Base-by-base conservation (phyloP, 208 protist species). In the Trypanosoma lewisi region DNA sequence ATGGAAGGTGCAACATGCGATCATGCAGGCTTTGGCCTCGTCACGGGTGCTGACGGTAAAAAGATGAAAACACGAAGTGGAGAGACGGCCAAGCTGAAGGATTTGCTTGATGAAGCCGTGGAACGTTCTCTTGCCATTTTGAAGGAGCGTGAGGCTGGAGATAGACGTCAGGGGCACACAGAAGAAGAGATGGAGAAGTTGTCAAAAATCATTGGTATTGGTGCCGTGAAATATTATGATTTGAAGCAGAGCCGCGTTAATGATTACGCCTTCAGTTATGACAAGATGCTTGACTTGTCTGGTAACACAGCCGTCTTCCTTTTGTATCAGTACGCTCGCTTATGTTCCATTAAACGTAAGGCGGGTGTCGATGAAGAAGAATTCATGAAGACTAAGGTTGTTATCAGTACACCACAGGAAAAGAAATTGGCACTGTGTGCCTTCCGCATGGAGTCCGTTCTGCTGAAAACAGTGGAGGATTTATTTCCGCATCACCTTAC, bases 261-360 rank as follows among this genome's bases (percentile, higher is more conserved):
- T 49, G 93, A 99, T 83, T 99, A 99, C 85, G 71, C 79, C 37
- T 99, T 99, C 75, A 91, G 78, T 70, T 98, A 93, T 71, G 94
- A 99, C 39, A 94, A 94, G 62, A 99, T 99, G 97, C 89, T 98
- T 30, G 85, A 93, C 48, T 73, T 98, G 70, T 87, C 89, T 30
- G 98, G 98, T 61, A 99, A 99, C 78, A 99, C 97, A 16, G 97
- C 96, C 31, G 85, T 97, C 14, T 99, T 98, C 65, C 81, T 99
- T 31, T 85, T 99, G 12, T 99, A 99, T 82, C 90, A 98, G 61
- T 98, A 98, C 77, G 96, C 96, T 14, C 94, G 98, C 63, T 97
- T 98, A 54, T 82, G 73, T 67, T 98, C 96, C 41, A 98, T 99
- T 76, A 73, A 89, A 70, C 85, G 87, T 62, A 96, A 96, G 85